A percentile compares a stretch with the other conserved stretches of the same genome.
Evolutionary conservation across 139 green algal species (phyloP).

Genomic region (Ettlia oleoabundans): DNA sequence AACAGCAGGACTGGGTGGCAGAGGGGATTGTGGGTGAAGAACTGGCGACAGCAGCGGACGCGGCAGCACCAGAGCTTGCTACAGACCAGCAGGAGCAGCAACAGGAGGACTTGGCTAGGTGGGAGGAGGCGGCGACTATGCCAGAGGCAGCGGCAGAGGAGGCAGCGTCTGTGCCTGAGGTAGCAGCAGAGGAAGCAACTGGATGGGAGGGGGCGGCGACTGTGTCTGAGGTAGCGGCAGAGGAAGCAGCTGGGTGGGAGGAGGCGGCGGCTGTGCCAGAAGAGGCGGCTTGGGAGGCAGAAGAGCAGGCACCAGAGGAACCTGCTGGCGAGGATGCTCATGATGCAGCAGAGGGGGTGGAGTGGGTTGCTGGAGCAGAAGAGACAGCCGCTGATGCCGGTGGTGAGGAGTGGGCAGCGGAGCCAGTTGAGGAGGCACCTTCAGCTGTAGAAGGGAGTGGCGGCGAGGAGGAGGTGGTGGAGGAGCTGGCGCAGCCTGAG

Average conservation of each 20-base stretch:
- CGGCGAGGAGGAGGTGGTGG: neutral
- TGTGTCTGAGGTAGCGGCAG: neutral
- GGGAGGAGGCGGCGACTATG: neutral
- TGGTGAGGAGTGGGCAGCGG: neutral
- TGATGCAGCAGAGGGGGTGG: too few species aligned
- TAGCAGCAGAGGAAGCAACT: neutral
- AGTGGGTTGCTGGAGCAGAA: too few species aligned
- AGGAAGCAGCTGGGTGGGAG: too few species aligned
- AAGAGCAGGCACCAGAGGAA: too few species aligned
- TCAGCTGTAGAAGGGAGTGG: neutral
- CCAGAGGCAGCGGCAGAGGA: neutral
- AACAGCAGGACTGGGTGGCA: neutral
- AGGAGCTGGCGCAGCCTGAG: neutral
- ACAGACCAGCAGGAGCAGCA: too few species aligned
- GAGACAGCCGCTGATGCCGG: too few species aligned
- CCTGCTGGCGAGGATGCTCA: too few species aligned
- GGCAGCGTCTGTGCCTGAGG: neutral
- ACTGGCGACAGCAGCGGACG: neutral
- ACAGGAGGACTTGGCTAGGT: neutral
- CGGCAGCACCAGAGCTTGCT: too few species aligned
- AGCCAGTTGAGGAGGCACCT: neutral
- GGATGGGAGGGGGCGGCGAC: neutral
- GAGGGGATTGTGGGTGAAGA: neutral
- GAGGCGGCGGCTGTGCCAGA: too few species aligned
- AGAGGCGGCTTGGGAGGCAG: too few species aligned